Base-by-base conservation (phyloP, 2,329 filamentous ascomycete species). In the Pseudogymnoascus sp. region DNA sequence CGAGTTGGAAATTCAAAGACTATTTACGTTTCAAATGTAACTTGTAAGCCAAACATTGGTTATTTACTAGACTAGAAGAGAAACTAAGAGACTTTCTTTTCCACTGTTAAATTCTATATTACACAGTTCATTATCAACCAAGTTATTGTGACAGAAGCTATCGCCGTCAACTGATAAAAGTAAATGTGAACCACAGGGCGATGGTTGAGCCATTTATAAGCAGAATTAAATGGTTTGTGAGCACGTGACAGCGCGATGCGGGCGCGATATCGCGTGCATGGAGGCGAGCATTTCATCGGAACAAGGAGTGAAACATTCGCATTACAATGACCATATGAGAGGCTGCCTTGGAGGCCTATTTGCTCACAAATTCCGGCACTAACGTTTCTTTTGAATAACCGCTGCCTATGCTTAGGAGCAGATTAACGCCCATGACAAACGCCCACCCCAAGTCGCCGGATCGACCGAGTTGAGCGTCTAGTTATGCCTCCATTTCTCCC, bases 401-500 rank as follows among this genome's bases (percentile, higher is more conserved):
- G 21, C 29, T 21, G n/a, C 16, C 26, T 31, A 31, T 31, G 26
- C 24, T 33, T 56, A 14, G 11, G 11, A 33, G 29, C 29, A 56
- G 50, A 56, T 56, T 31, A 21, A 56, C 19, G 11, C 29, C 10
- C 10, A 35, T 35, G 26, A 56, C 47, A 33, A 19, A 56, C 33
- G 50, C 6, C 26, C 47, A 56, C 10, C 47, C 16, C 50, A 21
- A 21, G 29, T 16, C 19, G 10, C 50, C 3, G 2, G 16, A 14
- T 21, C 50, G 33, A 56, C 29, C 33, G 29, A 56, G 47, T 19
- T 31, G 26, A 33, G 50, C 29, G 50, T 33, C 29, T 8, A 33
- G 10, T 35, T 33, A 91, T 91, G 88, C 86, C 88, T 70, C 87
- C 88, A 24, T 77, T 83, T 67, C 79, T 90, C 14, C 80, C 86